Base-by-base conservation (phyloP, 176 grass and related monocot genomes). In the Cenchrus purpureus region DNA sequence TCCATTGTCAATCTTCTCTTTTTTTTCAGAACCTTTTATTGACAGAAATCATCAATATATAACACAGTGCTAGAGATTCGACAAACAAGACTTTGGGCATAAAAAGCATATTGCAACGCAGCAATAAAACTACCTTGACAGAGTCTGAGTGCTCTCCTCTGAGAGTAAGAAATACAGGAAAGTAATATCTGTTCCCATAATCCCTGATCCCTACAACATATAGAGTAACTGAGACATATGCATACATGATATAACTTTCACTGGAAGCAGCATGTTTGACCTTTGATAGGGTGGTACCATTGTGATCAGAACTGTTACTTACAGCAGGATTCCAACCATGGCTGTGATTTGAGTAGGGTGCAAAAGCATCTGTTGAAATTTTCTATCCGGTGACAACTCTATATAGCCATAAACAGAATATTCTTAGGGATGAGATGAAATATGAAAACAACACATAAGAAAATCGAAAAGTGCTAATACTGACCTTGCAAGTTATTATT, bases 131-230 rank as follows among this genome's bases (percentile, higher is more conserved):
- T 95, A 93, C 89, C 94, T 91, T 86, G 44, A 86, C 61, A 98
- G 49, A 85, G 88, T 91, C 29, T 53, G 58, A 42, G 89, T 82
- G 67, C 91, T 91, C 74, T 95, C 89, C 40, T 86, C 68, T n/a
- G 93, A 81, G 54, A 98, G 96, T 82, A n/a, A 98, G 87, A 92
- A 98, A 98, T 15, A 93, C 96, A 16, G 96, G 96, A 83, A 98
- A 98, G 54, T 94, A 82, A 53, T 94, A 98, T 65, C 51, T 85
- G 69, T 92, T 94, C 87, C 83, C 96, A 98, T 94, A 68, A 98
- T 94, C 88, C 89, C 88, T 89, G 96, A 95, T 73, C 96, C 96
- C 96, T 98, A 79, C 77, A 92, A 12, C 72, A 89, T 62, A 72
- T 29, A 85, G 12, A 65, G 29, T 68, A 86, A 67, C 13, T 61